Evolutionary conservation across 352 stramenopile genomes (phyloP), one percentile per base, ranked within the genome.

Genomic region (Pythium sukuiense): DNA sequence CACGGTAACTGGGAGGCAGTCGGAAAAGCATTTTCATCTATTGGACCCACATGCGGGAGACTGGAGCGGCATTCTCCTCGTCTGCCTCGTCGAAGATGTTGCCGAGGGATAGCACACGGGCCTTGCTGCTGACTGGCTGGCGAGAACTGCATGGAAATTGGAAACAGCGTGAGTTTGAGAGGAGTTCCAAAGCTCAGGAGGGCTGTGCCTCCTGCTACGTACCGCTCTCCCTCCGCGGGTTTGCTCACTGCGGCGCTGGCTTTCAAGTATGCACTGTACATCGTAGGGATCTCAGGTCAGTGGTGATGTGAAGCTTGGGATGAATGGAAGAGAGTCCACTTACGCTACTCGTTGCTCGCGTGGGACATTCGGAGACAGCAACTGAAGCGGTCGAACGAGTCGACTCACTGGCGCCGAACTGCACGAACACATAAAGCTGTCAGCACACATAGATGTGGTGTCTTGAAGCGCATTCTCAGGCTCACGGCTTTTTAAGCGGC

Each of bases 71-170:
- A 24, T 74, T 67, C 58, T 74, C 68, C 18, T 59, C 24, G 0
- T 63, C 56, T 13, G 14, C 33, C 2, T 70, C 68, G 27, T 70
- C 68, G 33, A 74, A 74, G 11, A 74, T 74, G 33, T 61, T 61
- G 3, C 62, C 68, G 0, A 74, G 62, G 0, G 68, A 74, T 0
- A 74, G 29, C 4, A 74, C 33, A 13, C 62, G 68, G 0, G 52
- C 32, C 26, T 69, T 72, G 18, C 7, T 30, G 7, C n/a, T 50
- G 18, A 56, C 8, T 29, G 29, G 48, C 26, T 41, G 49, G 16
- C 13, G 49, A 39, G 46, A n/a, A 1, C 55, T 69, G 16, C 33
- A 12, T 6, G 7, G 52, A 14, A 9, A 0, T 20, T 43, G 37
- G 14, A 53, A 29, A 46, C 43, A 20, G 52, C 35, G 12, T 16